These are phyloP conservation scores for Evernia prunastri DNA, from an alignment of 495 filamentous ascomycete species.

Conservation along the genomic window DNA sequence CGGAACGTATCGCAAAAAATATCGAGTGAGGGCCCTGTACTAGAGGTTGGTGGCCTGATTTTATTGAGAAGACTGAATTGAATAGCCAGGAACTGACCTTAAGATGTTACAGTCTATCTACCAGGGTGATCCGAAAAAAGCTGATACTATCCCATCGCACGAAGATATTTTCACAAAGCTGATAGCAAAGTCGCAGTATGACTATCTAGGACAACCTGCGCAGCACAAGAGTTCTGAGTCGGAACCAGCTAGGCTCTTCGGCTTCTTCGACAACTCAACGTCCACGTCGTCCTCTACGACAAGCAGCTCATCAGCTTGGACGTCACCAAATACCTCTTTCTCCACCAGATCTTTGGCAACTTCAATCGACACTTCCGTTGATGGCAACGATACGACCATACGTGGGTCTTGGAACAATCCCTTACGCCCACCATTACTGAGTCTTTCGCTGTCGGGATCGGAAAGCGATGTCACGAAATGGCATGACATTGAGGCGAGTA, in stretches of 20 bases:
- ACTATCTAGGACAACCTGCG: not conserved
- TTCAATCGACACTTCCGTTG: conserved; percentile 19
- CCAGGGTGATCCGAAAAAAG: not conserved
- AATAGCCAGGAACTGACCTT: not conserved
- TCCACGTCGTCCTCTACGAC: conserved; percentile 19
- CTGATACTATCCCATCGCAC: not conserved
- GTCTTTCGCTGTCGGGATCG: not conserved
- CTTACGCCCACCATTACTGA: not conserved
- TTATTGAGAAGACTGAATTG: not conserved
- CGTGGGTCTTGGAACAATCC: not conserved
- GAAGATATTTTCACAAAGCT: not conserved
- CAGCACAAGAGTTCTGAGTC: not conserved
- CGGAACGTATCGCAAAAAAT: conserved; percentile 16
- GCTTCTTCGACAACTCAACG: conserved; percentile 12
- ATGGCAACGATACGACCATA: conserved; percentile 12
- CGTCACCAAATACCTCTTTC: conserved; percentile 26
- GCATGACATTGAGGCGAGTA: not conserved
- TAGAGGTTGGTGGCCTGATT: not conserved
- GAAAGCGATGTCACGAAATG: not conserved
- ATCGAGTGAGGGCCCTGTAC: not conserved
- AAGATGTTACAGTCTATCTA: not conserved
- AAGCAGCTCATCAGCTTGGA: conserved; percentile 15
- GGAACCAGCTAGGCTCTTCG: not conserved
- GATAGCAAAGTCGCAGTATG: not conserved
- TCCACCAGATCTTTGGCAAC: conserved; percentile 12